Conservation (phyloP, 2,329 filamentous ascomycete species). For the Trichoderma pleuroti region DNA sequence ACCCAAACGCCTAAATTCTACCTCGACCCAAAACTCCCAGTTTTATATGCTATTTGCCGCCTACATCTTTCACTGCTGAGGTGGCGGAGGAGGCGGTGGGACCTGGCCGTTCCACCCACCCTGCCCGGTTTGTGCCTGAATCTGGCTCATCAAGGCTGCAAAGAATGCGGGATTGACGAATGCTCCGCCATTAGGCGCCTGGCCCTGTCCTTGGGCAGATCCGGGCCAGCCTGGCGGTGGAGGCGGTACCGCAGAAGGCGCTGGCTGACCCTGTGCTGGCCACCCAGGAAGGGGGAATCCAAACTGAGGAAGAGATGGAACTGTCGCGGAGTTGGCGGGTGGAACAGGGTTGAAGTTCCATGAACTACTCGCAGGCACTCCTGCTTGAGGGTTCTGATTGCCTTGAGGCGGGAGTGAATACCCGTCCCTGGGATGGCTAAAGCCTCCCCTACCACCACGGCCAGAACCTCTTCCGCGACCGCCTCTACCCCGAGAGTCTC, state of each 20-base stretch:
- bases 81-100: slow-evolving; percentile 15
- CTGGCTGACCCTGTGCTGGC: slow-evolving; percentile 29
- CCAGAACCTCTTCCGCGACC: slow-evolving; percentile 41
- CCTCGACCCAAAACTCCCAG: background rate
- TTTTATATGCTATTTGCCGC: background rate
- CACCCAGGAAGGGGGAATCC: slow-evolving; percentile 45
- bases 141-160: slow-evolving; percentile 46
- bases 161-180: slow-evolving; percentile 59
- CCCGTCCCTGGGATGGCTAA: slow-evolving; percentile 35
- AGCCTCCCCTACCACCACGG: slow-evolving; percentile 39
- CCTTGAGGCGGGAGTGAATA: slow-evolving; percentile 40
- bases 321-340: slow-evolving; percentile 14
- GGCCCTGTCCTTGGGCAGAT: slow-evolving; percentile 32
- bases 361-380: slow-evolving; percentile 22
- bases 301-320: slow-evolving; percentile 33
- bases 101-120: slow-evolving; percentile 12
- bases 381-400: slow-evolving; percentile 32
- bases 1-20: background rate
- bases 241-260: slow-evolving; percentile 31
- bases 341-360: slow-evolving; percentile 17
- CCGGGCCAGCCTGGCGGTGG: slow-evolving; percentile 35
- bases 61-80: background rate
- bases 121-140: slow-evolving; percentile 33
- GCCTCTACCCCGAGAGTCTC: slow-evolving; percentile 45
- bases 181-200: slow-evolving; percentile 36